Base-by-base conservation (phyloP, 331 rosid genomes). In the Dryas integrifolia region DNA sequence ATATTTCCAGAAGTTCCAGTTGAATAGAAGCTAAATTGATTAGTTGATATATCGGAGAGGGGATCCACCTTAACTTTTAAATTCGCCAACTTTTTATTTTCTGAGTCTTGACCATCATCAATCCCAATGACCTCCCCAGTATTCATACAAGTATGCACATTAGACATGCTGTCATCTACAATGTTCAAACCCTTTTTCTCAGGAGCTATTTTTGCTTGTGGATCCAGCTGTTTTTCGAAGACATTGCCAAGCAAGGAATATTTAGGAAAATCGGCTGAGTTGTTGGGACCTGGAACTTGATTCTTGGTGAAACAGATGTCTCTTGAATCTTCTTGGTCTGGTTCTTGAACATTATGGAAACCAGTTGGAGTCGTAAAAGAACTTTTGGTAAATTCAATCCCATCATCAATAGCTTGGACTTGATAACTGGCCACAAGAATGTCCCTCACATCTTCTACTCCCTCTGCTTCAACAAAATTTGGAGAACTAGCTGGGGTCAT, bases 351-450 rank as follows among this genome's bases (percentile, higher is more conserved):
- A 24, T 46, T 75, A 1, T 41, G 45, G 59, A 44, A 60, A 63
- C 72, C 75, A 58, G 70, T 46, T 58, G 73, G 65, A 40, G 73
- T 77, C 30, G 66, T 68, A 57, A 67, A 70, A 50, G 82, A 64
- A 79, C 35, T 77, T 72, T 81, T 81, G 35, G 71, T 46, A 56
- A 74, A 12, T 30, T 81, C 85, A 71, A 43, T 41, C 76, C 72
- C 58, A 67, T 80, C 70, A 73, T 58, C 72, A 79, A 56, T 69
- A 72, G 72, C 75, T 83, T 83, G 84, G 67, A 83, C 93, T 69
- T 72, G 81, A 75, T 58, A 80, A 55, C 76, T 72, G 57, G 80
- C 79, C 50, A 81, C 81, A 67, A 83, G 81, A 83, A 71, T 73
- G 70, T 82, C 88, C 74, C 74, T 73, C 67, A 71, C 77, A 72